These are phyloP conservation scores for Exophiala phaeomuriformis DNA, from an alignment of 2,329 filamentous ascomycete species.

Conservation along the genomic window DNA sequence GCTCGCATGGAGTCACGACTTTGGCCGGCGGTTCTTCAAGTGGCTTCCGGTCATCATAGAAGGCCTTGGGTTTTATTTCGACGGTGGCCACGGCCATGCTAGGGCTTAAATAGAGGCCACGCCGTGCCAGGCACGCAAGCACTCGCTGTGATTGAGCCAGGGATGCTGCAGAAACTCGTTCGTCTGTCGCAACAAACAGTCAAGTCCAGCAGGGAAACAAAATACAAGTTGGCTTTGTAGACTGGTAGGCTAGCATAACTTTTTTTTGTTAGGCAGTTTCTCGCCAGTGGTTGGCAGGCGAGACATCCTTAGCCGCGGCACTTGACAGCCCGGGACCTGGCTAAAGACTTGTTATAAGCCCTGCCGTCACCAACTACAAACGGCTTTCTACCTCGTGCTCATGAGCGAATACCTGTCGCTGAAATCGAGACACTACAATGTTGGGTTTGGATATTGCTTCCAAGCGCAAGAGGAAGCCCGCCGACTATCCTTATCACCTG, in stretches of 20 bases:
- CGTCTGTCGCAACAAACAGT: too few species aligned
- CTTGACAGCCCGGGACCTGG: not conserved
- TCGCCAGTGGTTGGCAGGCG: not conserved
- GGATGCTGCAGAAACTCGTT: not conserved
- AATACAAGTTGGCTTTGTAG: not conserved
- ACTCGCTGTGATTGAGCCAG: conserved; percentile 34
- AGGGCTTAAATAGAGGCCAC: conserved; percentile 31
- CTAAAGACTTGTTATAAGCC: too few species aligned
- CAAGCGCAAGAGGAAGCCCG: conserved; percentile 19
- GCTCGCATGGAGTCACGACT: conserved; percentile 31
- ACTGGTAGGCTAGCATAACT: not conserved
- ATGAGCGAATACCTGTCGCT: too few species aligned
- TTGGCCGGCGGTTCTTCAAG: conserved; percentile 19
- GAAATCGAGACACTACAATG: not conserved
- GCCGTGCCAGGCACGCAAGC: conserved; percentile 35
- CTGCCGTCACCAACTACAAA: too few species aligned
- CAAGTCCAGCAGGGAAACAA: too few species aligned
- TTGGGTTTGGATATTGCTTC: conserved; percentile 20
- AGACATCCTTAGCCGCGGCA: not conserved
- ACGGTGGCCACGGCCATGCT: conserved; percentile 34
- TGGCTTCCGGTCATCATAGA: conserved; percentile 19
- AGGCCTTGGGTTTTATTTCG: conserved; percentile 16
- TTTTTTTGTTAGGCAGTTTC: not conserved
- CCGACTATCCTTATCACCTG: conserved; percentile 24
- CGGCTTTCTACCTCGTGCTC: not conserved